A percentile compares a stretch with the other conserved stretches of the same genome.
Evolutionary conservation across 2,329 filamentous ascomycete genomes (phyloP).

Genomic region (Lasiodiplodia theobromae): DNA sequence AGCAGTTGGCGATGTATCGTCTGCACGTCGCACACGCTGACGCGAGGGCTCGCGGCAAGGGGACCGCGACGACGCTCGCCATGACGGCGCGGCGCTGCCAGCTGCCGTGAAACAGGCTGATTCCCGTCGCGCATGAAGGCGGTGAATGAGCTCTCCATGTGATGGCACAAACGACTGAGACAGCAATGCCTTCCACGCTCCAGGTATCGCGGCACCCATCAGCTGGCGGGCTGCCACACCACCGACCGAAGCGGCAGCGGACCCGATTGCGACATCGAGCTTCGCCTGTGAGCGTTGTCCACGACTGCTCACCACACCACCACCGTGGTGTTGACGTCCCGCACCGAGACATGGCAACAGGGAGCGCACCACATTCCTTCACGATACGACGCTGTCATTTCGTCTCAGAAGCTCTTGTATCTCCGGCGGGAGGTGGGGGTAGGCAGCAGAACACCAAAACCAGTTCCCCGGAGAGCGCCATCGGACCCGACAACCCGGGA

Average conservation of each 20-base stretch:
- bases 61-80: slow-evolving; percentile 5
- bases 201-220: slow-evolving; percentile 19
- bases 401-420: slow-evolving; percentile 17
- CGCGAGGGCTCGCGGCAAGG: slow-evolving; percentile 23
- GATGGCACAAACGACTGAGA: slow-evolving; percentile 26
- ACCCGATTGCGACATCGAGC: not conserved
- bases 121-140: slow-evolving; percentile 29
- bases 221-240: slow-evolving; percentile 8
- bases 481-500: slow-evolving; percentile 25
- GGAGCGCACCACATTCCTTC: slow-evolving; percentile 21
- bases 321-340: not conserved
- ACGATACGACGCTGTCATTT: slow-evolving; percentile 19
- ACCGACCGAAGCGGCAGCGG: slow-evolving; percentile 1
- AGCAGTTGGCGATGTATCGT: slow-evolving; percentile 15
- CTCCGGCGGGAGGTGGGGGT: slow-evolving; percentile 11
- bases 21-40: slow-evolving; percentile 17
- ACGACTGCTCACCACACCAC: not conserved
- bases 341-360: slow-evolving; percentile 4
- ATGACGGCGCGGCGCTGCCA: slow-evolving; percentile 16
- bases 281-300: not conserved
- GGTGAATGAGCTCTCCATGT: slow-evolving; percentile 26
- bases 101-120: slow-evolving; percentile 25
- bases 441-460: slow-evolving; percentile 25
- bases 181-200: slow-evolving; percentile 26
- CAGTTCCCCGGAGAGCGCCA: slow-evolving; percentile 22